Evolutionary conservation across 345 rosid species (phyloP).

Genomic region (Bretschneidera sinensis): DNA sequence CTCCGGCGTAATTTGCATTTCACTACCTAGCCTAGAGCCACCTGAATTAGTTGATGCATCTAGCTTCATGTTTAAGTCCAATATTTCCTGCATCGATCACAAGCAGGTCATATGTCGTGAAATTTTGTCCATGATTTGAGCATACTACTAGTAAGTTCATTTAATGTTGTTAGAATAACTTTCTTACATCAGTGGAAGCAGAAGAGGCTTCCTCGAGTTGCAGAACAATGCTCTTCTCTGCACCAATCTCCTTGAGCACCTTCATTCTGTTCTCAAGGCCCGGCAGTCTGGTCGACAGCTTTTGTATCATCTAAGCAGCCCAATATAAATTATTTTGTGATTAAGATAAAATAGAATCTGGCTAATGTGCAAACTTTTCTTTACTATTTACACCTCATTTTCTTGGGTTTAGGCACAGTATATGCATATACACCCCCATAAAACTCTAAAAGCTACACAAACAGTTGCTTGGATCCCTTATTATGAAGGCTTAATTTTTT

Average conservation of each 20-base stretch:
- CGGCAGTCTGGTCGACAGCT: conserved; percentile 60
- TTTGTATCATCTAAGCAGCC: conserved; percentile 43
- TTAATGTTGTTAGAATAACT: neutral
- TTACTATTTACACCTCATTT: neutral
- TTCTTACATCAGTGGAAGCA: conserved; percentile 37
- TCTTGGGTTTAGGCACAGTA: too few relatives aligned
- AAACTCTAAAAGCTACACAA: neutral
- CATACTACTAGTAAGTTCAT: too few relatives aligned
- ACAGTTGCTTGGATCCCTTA: too few relatives aligned
- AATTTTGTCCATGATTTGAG: neutral
- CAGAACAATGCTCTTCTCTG: conserved; percentile 49
- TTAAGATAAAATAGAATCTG: neutral
- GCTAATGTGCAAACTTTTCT: too few relatives aligned
- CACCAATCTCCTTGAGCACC: conserved; percentile 63
- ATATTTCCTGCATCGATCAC: conserved; percentile 29
- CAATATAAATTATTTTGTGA: neutral
- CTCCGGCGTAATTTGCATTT: neutral
- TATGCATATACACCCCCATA: neutral
- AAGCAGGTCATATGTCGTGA: neutral
- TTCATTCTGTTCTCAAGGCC: conserved; percentile 52
- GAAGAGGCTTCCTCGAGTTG: conserved; percentile 40
- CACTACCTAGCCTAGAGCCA: conserved; percentile 3
- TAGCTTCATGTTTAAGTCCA: conserved; percentile 7
- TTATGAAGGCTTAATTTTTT: too few relatives aligned
- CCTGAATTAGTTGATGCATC: conserved; percentile 14